These are phyloP conservation scores for Thelephora aurantiotincta DNA, from an alignment of 768 basidiomycete species.

Conservation along the genomic window DNA sequence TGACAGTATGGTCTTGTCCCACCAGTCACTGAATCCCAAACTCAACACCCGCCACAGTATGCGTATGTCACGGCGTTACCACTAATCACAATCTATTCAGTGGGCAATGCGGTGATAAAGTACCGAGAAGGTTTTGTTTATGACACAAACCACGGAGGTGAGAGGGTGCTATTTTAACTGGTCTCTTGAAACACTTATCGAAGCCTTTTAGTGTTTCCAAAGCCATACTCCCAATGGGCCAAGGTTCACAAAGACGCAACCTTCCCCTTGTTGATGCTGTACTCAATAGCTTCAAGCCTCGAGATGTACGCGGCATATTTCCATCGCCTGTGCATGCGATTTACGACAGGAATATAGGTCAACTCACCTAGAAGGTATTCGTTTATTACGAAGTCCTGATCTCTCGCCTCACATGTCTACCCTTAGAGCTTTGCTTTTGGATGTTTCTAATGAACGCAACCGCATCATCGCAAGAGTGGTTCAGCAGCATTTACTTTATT, in stretches of 20 bases:
- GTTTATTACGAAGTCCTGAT: background rate
- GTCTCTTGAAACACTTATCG: background rate
- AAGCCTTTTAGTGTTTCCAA: conserved; percentile 39
- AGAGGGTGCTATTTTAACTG: conserved; percentile 13
- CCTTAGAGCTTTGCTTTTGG: conserved; percentile 75
- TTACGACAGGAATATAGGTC: conserved; percentile 28
- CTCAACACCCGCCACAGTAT: conserved; percentile 31
- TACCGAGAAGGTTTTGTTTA: conserved; percentile 50
- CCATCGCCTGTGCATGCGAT: no score
- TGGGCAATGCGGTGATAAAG: conserved; percentile 61
- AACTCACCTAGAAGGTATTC: conserved; percentile 64
- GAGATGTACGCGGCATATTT: conserved; percentile 44
- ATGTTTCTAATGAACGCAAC: conserved; percentile 63
- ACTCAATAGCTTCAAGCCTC: conserved; percentile 55
- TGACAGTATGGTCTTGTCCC: conserved; percentile 50
- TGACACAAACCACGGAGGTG: conserved; percentile 33
- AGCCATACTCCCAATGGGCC: conserved; percentile 47
- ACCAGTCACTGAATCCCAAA: background rate
- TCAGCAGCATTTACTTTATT: conserved; percentile 60
- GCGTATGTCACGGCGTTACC: conserved; percentile 56
- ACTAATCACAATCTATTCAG: conserved; percentile 36
- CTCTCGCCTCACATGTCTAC: background rate
- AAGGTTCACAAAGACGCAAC: conserved; percentile 29
- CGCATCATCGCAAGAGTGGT: conserved; percentile 59
- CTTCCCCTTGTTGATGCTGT: conserved; percentile 50